These are phyloP conservation scores for Haberlea rhodopensis DNA, from an alignment of 257 asterid species.

Conservation along the genomic window DNA sequence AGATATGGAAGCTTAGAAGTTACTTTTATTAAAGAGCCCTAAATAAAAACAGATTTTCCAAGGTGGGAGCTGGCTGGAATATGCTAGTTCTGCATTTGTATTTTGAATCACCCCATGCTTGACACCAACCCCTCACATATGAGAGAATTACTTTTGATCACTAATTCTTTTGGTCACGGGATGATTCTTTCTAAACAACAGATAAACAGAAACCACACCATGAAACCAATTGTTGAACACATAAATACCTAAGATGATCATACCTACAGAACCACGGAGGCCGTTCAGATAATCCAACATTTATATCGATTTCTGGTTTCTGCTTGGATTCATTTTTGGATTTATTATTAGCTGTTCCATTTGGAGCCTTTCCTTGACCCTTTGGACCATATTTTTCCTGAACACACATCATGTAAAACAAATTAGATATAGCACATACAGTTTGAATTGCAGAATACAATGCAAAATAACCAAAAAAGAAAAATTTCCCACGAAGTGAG, in stretches of 20 bases:
- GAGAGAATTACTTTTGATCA: not conserved
- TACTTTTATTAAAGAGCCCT: not conserved
- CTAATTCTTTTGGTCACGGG: not conserved
- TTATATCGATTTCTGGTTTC: slow-evolving; percentile 73
- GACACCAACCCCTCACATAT: not conserved
- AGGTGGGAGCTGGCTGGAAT: not conserved
- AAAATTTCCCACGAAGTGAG: not conserved
- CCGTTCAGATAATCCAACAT: slow-evolving; percentile 78
- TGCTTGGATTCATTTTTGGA: slow-evolving; percentile 51
- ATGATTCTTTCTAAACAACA: slow-evolving; percentile 13
- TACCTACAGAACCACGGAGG: slow-evolving; percentile 98
- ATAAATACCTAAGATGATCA: slow-evolving; percentile 11
- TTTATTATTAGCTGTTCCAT: slow-evolving; percentile 46
- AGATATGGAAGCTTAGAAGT: not conserved
- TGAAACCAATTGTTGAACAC: slow-evolving; percentile 9
- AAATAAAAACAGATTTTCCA: not conserved
- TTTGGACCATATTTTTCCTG: slow-evolving; percentile 98
- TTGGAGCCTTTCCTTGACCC: slow-evolving; percentile 61
- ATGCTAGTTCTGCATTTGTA: not conserved
- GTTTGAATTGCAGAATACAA: not conserved
- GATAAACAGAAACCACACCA: slow-evolving; percentile 11
- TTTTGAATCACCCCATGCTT: not conserved
- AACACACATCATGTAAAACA: slow-evolving; percentile 13
- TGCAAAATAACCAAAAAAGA: not conserved
- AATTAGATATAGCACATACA: slow-evolving; percentile 5